phyloP scores from a whole-genome alignment of 257 asterid species.

The Mitragyna speciosa region DNA sequence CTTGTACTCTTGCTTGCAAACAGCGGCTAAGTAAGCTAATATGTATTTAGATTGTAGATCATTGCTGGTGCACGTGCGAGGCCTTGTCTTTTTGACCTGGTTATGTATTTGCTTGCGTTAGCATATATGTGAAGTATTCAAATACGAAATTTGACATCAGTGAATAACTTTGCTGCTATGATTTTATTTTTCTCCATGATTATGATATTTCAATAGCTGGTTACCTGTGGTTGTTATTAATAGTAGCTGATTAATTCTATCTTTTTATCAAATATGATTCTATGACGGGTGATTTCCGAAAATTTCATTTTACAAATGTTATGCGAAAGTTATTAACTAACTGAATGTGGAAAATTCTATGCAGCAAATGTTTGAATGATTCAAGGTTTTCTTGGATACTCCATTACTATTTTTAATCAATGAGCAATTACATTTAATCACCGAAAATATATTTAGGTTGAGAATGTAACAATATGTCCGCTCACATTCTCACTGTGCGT shows the following conservation, averaged over 20 bases:
- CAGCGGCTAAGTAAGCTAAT: not conserved
- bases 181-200: not conserved
- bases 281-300: not conserved
- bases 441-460: not conserved
- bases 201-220: not conserved
- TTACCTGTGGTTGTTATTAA: not conserved
- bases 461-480: not conserved
- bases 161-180: not conserved
- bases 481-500: not conserved
- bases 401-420: not conserved
- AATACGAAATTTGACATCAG: not conserved
- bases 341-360: too few relatives aligned
- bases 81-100: not conserved
- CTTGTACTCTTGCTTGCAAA: slow-evolving; percentile 15
- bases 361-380: too few relatives aligned
- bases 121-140: not conserved
- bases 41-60: not conserved
- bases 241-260: not conserved
- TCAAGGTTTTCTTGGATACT: too few relatives aligned
- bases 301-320: not conserved
- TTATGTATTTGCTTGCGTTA: not conserved
- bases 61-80: slow-evolving; percentile 13
- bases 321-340: not conserved
- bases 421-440: not conserved
- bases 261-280: too few relatives aligned